These are phyloP conservation scores for Lasiodiplodia gonubiensis DNA, from an alignment of 2,329 filamentous ascomycete genomes.

Conservation along the genomic window DNA sequence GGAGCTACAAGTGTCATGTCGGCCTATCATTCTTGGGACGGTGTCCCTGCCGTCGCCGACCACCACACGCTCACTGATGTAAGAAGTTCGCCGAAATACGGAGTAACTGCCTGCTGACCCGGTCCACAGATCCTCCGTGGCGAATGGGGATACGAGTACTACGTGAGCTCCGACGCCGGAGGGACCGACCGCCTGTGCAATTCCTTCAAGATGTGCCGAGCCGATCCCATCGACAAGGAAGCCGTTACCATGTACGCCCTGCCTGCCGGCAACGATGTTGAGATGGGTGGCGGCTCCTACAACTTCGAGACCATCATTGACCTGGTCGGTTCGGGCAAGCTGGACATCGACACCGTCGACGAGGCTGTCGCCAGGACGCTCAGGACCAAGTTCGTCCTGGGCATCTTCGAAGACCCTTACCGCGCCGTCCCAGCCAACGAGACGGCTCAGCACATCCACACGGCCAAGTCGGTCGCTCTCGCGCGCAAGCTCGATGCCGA, in stretches of 20 bases:
- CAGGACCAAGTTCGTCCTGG: conserved; percentile 70
- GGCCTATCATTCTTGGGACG: conserved; percentile 76
- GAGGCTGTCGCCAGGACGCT: conserved; percentile 70
- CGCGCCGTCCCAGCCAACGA: conserved; percentile 62
- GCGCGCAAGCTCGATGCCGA: conserved; percentile 71
- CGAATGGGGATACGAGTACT: conserved; percentile 77
- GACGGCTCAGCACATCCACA: conserved; percentile 66
- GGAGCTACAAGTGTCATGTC: conserved; percentile 74
- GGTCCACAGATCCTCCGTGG: conserved; percentile 62
- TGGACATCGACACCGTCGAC: conserved; percentile 66
- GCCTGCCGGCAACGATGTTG: conserved; percentile 72
- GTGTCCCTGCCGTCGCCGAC: conserved; percentile 70
- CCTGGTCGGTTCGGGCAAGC: conserved; percentile 65
- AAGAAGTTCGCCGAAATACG: not conserved
- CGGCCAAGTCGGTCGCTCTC: conserved; percentile 62
- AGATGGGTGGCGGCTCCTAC: conserved; percentile 78
- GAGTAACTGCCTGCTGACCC: not conserved
- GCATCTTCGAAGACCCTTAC: conserved; percentile 74
- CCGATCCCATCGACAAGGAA: conserved; percentile 66
- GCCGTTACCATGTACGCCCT: conserved; percentile 68
- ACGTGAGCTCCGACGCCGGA: conserved; percentile 69
- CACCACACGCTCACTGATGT: conserved; percentile 64
- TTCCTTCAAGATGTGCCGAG: conserved; percentile 67
- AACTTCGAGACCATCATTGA: conserved; percentile 71
- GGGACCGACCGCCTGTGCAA: conserved; percentile 71